Conservation (phyloP, 78 protist genomes). For the Isochrysis galbana region DNA sequence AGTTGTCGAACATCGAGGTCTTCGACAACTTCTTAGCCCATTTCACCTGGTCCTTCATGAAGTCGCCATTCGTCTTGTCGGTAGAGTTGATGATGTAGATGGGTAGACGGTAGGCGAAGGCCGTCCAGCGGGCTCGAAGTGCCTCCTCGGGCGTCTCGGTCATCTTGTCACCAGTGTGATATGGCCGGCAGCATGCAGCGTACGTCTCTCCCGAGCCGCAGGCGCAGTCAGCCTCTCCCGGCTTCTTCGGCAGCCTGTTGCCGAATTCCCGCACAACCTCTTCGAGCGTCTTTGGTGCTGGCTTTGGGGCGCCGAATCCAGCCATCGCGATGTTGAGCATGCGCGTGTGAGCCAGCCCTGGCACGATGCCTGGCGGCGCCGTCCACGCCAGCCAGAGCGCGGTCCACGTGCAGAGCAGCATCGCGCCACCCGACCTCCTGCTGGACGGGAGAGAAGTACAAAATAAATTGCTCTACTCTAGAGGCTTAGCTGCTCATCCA, state of each 20-base stretch:
- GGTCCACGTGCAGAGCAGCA: too few species aligned
- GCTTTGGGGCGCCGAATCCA: background rate
- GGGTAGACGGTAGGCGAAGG: background rate
- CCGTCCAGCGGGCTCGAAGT: background rate
- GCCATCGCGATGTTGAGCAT: too few species aligned
- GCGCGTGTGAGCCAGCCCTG: too few species aligned
- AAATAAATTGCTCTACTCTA: too few species aligned
- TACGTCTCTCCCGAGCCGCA: background rate
- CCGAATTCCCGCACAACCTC: background rate
- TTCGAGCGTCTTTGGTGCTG: background rate
- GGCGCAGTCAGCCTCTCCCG: too few species aligned
- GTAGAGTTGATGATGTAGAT: background rate
- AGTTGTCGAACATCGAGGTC: background rate
- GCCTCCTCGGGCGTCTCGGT: background rate
- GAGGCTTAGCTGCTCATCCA: too few species aligned
- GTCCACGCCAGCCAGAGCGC: too few species aligned
- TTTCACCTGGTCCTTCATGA: background rate
- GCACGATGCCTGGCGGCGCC: too few species aligned
- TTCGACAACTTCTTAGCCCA: background rate
- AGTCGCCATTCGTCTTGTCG: background rate
- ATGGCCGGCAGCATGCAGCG: background rate
- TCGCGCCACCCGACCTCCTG: too few species aligned
- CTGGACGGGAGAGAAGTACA: too few species aligned
- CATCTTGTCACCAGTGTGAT: background rate
- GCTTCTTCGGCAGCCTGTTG: background rate